Percentiles rank a stretch among this genome's conserved stretches.
phyloP scores from a whole-genome alignment of 139 green algal species.

The Tetratostichococcus sp. region DNA sequence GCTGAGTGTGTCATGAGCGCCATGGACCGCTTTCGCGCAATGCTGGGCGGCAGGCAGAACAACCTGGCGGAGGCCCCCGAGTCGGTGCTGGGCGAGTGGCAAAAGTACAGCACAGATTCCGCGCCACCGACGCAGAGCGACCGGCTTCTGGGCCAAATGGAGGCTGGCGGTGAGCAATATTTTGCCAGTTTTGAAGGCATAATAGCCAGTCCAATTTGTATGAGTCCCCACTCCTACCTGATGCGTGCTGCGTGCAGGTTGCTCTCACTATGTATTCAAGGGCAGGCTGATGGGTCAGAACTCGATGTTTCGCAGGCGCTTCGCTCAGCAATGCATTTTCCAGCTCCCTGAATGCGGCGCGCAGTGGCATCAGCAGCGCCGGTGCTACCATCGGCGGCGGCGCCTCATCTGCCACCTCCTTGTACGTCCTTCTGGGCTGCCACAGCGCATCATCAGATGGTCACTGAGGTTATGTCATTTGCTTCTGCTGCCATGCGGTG shows the following conservation, averaged over 20 bases:
- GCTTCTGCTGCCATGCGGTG: no score
- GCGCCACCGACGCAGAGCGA: not conserved
- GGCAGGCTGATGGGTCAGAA: no score
- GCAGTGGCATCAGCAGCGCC: not conserved
- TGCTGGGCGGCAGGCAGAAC: not conserved
- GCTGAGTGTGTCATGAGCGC: not conserved
- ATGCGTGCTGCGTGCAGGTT: no score
- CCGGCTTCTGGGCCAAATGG: not conserved
- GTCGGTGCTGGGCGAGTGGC: not conserved
- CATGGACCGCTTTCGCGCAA: not conserved
- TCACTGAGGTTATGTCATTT: no score
- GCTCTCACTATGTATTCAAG: no score
- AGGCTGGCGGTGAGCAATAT: not conserved
- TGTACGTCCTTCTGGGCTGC: not conserved
- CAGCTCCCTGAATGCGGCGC: not conserved
- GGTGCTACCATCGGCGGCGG: not conserved
- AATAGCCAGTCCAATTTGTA: no score
- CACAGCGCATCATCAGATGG: no score
- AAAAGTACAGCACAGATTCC: not conserved
- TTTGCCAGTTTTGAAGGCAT: no score
- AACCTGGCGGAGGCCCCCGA: not conserved
- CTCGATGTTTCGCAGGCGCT: no score
- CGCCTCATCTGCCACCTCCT: not conserved
- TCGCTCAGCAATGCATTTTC: not conserved
- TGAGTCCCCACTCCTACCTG: no score